Percentiles rank a stretch among this genome's conserved stretches.
Conservation (phyloP, 2,329 filamentous ascomycete genomes). For the Diaporthe sp. region DNA sequence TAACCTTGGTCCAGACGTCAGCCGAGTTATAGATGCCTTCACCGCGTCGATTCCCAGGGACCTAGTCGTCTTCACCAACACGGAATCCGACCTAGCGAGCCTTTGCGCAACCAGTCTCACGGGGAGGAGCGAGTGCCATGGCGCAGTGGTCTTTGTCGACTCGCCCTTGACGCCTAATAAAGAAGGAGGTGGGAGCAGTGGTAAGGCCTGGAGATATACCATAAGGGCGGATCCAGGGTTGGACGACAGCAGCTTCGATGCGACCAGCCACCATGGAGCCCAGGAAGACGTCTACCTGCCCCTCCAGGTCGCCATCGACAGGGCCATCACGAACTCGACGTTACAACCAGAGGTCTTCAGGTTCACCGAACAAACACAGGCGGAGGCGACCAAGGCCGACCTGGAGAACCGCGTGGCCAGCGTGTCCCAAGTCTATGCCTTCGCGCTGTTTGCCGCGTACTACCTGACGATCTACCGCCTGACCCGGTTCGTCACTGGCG, state of each 20-base stretch:
- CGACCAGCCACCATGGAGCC: background rate
- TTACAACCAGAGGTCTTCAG: constrained; percentile 3
- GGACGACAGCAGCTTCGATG: background rate
- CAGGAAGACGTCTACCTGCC: constrained; percentile 12
- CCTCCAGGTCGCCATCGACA: background rate
- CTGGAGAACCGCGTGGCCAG: background rate
- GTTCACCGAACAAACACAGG: background rate
- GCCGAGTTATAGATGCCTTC: constrained; percentile 5
- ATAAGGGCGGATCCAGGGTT: background rate
- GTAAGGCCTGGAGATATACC: constrained; percentile 5
- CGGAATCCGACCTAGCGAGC: background rate
- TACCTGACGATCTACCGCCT: background rate
- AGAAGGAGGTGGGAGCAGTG: background rate
- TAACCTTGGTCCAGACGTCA: constrained; percentile 7
- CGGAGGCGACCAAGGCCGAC: background rate
- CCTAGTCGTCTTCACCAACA: background rate
- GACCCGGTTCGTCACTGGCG: constrained; percentile 4
- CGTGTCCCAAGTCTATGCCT: background rate
- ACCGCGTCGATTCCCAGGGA: background rate
- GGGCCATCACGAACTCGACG: background rate
- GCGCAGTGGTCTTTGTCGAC: constrained; percentile 10
- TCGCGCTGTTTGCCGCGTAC: background rate
- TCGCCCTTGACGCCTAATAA: background rate
- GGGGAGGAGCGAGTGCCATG: background rate
- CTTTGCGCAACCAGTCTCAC: background rate